Percentiles rank a stretch among this genome's conserved stretches.
Conservation (phyloP, 2,329 filamentous ascomycete species). For the Hymenotorrendiella dingleyae region DNA sequence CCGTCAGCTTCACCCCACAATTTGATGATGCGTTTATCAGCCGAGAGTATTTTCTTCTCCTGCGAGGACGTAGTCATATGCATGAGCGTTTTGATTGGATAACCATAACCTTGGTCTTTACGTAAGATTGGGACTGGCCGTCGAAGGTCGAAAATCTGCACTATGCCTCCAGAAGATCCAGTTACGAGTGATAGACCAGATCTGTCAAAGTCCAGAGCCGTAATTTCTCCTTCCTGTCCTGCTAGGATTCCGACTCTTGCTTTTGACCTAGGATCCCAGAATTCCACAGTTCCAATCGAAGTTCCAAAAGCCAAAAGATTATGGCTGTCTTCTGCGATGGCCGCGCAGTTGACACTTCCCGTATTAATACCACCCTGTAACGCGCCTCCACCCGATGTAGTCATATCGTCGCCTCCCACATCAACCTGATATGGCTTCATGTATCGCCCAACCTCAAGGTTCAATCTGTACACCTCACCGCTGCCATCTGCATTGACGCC, state of each 20-base stretch:
- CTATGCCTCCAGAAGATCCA: conserved; percentile 80
- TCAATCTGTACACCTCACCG: conserved; percentile 89
- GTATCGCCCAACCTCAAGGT: conserved; percentile 85
- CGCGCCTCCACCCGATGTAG: conserved; percentile 59
- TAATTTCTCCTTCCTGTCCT: conserved; percentile 66
- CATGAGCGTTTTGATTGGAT: conserved; percentile 79
- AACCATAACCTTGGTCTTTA: conserved; percentile 95
- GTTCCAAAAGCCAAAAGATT: conserved; percentile 92
- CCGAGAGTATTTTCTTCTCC: conserved; percentile 82
- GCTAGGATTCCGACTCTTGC: conserved; percentile 73
- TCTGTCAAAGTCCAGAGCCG: conserved; percentile 77
- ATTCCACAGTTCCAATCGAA: conserved; percentile 89
- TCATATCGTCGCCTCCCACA: conserved; percentile 75
- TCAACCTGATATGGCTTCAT: conserved; percentile 93
- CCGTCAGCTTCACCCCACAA: conserved; percentile 84
- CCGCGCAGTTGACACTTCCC: conserved; percentile 80
- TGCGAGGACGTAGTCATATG: conserved; percentile 66
- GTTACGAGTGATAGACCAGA: conserved; percentile 81
- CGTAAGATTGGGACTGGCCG: conserved; percentile 78
- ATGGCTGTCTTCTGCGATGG: conserved; percentile 83
- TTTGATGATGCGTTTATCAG: conserved; percentile 95
- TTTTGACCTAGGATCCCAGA: conserved; percentile 87
- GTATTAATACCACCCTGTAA: conserved; percentile 82
- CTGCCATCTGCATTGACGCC: conserved; percentile 79
- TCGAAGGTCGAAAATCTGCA: conserved; percentile 88